Percentiles rank a stretch among this genome's conserved stretches.
Conservation (phyloP, 768 basidiomycete genomes). For the Tylopilus sp. region DNA sequence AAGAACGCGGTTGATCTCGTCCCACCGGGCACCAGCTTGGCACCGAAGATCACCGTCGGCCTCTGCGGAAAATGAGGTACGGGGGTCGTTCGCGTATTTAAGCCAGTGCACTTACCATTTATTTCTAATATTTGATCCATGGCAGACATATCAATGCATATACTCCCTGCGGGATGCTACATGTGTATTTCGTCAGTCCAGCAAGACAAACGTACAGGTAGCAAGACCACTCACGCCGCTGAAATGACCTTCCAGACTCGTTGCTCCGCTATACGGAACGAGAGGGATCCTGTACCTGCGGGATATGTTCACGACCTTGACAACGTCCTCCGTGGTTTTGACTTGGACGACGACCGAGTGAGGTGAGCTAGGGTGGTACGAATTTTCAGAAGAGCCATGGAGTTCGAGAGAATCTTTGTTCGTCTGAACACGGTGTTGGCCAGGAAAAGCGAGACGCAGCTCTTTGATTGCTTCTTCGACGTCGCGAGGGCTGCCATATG, state of each 20-base stretch:
- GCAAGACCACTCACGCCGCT: conserved; percentile 50
- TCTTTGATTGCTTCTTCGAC: conserved; percentile 51
- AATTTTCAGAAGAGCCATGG: conserved; percentile 67
- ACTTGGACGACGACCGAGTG: conserved; percentile 60
- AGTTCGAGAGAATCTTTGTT: conserved; percentile 47
- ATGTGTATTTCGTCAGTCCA: not conserved
- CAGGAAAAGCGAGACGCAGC: conserved; percentile 44
- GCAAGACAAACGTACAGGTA: not conserved
- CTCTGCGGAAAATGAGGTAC: conserved; percentile 37
- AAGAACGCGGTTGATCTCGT: conserved; percentile 69
- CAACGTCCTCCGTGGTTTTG: conserved; percentile 74
- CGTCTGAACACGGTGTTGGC: conserved; percentile 46
- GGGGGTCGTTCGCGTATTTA: not conserved
- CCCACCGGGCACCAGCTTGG: conserved; percentile 76
- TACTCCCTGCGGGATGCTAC: conserved; percentile 49
- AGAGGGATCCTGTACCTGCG: conserved; percentile 72
- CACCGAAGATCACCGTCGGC: conserved; percentile 71
- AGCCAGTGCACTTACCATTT: conserved; percentile 39
- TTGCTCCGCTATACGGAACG: conserved; percentile 80
- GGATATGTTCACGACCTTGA: conserved; percentile 74
- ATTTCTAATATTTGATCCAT: conserved; percentile 67
- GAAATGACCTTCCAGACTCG: conserved; percentile 85
- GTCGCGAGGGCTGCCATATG: conserved; percentile 48
- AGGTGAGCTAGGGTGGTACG: conserved; percentile 59
- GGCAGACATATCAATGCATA: conserved; percentile 61